phyloP scores from a whole-genome alignment of 2,329 filamentous ascomycete genomes.

The Celoporthe dispersa region DNA sequence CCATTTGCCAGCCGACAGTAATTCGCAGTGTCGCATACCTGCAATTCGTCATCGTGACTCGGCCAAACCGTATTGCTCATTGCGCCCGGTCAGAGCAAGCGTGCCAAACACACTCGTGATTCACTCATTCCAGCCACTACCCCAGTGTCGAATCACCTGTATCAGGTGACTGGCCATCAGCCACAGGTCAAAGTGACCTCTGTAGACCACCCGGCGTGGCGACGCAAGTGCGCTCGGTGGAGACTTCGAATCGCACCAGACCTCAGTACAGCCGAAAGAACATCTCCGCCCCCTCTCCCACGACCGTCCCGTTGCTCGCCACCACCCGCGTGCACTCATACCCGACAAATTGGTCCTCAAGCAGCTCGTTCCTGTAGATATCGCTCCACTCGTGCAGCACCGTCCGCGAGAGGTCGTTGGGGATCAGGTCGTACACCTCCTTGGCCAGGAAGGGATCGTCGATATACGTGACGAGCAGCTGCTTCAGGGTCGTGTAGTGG shows the following conservation, averaged over 20 bases:
- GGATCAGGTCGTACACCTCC: neutral
- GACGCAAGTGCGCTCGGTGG: neutral
- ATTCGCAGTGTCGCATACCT: neutral
- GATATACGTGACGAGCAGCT: neutral
- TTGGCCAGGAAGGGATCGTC: neutral
- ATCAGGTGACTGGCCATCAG: neutral
- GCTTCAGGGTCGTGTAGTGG: conserved; percentile 6
- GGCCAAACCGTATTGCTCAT: neutral
- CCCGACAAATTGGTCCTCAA: neutral
- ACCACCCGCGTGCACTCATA: neutral
- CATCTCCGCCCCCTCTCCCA: neutral
- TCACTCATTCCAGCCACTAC: neutral
- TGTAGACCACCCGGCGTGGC: neutral
- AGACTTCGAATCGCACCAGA: neutral
- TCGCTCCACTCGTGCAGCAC: conserved; percentile 1
- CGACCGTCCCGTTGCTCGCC: neutral
- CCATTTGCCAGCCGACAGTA: neutral
- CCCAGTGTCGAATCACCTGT: neutral
- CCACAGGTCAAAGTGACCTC: neutral
- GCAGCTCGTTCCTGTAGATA: neutral
- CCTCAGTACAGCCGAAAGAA: neutral
- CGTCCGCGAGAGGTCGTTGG: neutral
- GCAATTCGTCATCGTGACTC: neutral
- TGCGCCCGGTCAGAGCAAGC: neutral
- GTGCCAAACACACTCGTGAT: neutral